Evolutionary conservation across 169 alveolate species (phyloP).

Genomic region (Plasmodium reichenowi): DNA sequence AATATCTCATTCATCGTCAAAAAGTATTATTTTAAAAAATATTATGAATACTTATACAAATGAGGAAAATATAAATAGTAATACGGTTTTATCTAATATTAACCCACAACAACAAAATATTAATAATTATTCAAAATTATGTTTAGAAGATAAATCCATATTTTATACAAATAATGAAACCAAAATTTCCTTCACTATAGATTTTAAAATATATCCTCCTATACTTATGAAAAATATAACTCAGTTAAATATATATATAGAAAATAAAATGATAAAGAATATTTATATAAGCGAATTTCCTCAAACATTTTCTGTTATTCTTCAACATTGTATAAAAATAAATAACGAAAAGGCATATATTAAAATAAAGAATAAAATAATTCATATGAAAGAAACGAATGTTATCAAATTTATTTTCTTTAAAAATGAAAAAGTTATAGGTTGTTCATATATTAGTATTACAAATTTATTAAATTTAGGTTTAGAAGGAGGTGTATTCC

Average conservation of each 20-base stretch:
- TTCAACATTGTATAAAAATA: slow-evolving; percentile 31
- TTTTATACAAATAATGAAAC: background rate
- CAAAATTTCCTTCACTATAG: slow-evolving; percentile 25
- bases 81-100: too few species aligned
- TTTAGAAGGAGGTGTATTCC: slow-evolving; percentile 55
- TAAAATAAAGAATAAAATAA: slow-evolving; percentile 58
- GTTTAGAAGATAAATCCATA: background rate
- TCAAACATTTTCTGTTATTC: slow-evolving; percentile 51
- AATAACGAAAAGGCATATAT: slow-evolving; percentile 20
- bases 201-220: slow-evolving; percentile 67
- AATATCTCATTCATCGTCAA: too few species aligned
- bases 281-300: slow-evolving; percentile 66
- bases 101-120: background rate
- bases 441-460: slow-evolving; percentile 59
- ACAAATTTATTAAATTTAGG: slow-evolving; percentile 47
- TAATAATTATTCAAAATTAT: background rate
- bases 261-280: slow-evolving; percentile 31
- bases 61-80: too few species aligned
- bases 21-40: too few species aligned
- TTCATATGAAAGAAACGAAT: slow-evolving; percentile 42
- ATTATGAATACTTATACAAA: too few species aligned
- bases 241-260: slow-evolving; percentile 27
- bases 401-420: slow-evolving; percentile 41
- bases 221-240: slow-evolving; percentile 48
- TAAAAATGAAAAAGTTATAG: slow-evolving; percentile 60